Evolutionary conservation across 2,329 filamentous ascomycete genomes (phyloP).

Genomic region (Pleurostoma richardsiae): DNA sequence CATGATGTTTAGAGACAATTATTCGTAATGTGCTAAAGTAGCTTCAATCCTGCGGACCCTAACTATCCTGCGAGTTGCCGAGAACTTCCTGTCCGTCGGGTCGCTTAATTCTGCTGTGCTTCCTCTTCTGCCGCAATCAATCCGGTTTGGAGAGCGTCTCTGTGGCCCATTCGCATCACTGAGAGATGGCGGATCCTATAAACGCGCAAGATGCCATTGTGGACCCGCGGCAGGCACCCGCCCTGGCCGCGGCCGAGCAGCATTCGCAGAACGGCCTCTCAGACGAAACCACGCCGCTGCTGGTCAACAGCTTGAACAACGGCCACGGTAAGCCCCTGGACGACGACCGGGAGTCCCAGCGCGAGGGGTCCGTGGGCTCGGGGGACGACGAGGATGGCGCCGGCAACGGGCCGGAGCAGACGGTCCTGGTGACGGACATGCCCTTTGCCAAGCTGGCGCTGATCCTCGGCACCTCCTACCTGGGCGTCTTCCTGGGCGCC

Average conservation of each 20-base stretch:
- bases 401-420: conserved; percentile 14
- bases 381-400: conserved; percentile 30
- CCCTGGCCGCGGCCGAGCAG: conserved; percentile 1
- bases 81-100: too few species aligned
- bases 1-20: too few species aligned
- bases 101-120: too few species aligned
- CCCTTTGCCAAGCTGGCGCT: conserved; percentile 43
- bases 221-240: conserved; percentile 5
- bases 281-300: conserved; percentile 10
- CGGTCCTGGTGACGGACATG: conserved; percentile 42
- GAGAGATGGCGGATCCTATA: too few species aligned
- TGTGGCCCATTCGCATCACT: too few species aligned
- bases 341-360: neutral
- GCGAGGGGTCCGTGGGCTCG: conserved; percentile 1
- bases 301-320: neutral
- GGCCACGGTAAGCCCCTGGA: neutral
- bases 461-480: conserved; percentile 50
- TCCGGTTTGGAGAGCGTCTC: too few species aligned
- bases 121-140: too few species aligned
- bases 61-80: too few species aligned
- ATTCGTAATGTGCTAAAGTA: too few species aligned
- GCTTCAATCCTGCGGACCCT: too few species aligned
- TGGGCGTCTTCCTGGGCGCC: conserved; percentile 60
- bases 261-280: neutral
- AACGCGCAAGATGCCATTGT: conserved; percentile 1